phyloP scores from a whole-genome alignment of 2,329 filamentous ascomycete species.

The Nakataea oryzae region DNA sequence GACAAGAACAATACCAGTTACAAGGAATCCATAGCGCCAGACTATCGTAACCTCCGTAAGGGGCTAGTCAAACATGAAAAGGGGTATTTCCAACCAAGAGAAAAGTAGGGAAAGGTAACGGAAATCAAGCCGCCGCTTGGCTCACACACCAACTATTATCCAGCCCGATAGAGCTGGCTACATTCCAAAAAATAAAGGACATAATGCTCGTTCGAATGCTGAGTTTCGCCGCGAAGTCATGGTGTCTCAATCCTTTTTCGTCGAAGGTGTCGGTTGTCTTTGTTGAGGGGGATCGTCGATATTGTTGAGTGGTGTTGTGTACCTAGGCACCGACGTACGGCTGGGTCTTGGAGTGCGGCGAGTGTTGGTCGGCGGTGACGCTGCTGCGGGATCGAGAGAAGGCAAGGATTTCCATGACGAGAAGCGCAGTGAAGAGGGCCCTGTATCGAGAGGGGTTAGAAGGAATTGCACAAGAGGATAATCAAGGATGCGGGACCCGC shows the following conservation, averaged over 20 bases:
- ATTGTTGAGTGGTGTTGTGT: no score
- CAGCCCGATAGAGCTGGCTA: no score
- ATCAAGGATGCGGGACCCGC: constrained; percentile 1
- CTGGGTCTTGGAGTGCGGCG: constrained; percentile 9
- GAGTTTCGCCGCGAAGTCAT: no score
- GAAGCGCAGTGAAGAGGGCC: constrained; percentile 36
- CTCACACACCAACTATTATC: neutral
- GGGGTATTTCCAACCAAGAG: constrained; percentile 1
- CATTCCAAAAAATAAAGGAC: no score
- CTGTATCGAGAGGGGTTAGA: constrained; percentile 13
- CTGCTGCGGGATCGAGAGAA: constrained; percentile 29
- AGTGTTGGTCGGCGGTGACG: constrained; percentile 10
- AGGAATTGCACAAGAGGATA: neutral
- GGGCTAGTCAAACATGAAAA: neutral
- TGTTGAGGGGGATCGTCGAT: neutral
- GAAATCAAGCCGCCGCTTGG: neutral
- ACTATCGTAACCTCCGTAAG: neutral
- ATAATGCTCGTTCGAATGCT: no score
- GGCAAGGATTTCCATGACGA: constrained; percentile 34
- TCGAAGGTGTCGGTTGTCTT: neutral
- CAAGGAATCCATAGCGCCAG: neutral
- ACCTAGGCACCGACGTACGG: constrained; percentile 10
- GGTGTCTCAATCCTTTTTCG: neutral
- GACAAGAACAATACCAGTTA: neutral
- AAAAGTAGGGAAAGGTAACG: neutral